These are phyloP conservation scores for Lumnitzera racemosa DNA, from an alignment of 345 rosid species.

Conservation along the genomic window DNA sequence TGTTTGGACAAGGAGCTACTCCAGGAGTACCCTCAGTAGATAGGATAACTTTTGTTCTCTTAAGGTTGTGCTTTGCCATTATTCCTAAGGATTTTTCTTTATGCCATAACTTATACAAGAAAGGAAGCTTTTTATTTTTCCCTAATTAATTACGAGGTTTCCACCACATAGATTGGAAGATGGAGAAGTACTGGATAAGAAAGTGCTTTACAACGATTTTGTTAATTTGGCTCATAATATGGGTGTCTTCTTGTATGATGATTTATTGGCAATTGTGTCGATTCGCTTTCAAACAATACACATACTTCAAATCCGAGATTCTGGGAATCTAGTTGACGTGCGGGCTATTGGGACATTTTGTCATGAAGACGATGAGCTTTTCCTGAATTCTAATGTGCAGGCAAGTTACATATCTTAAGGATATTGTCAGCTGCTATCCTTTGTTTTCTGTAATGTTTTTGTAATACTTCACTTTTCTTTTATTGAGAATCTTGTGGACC, in stretches of 20 bases:
- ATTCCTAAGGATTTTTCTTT: background rate
- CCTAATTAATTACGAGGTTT: conserved; percentile 2
- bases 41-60: conserved; percentile 70
- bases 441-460: background rate
- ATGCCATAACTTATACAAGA: background rate
- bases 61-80: conserved; percentile 36
- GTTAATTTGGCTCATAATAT: conserved; percentile 64
- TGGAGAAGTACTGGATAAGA: conserved; percentile 73
- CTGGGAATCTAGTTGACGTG: conserved; percentile 78
- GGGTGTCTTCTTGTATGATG: conserved; percentile 91
- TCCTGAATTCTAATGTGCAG: conserved; percentile 71
- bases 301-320: conserved; percentile 86
- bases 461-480: background rate
- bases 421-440: background rate
- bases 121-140: background rate
- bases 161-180: conserved; percentile 58
- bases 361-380: conserved; percentile 89
- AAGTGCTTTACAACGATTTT: conserved; percentile 76
- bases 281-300: conserved; percentile 84
- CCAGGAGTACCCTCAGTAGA: conserved; percentile 83
- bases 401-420: conserved; percentile 27
- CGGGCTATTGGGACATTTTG: conserved; percentile 84
- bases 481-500: background rate
- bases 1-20: conserved; percentile 49
- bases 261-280: conserved; percentile 77